Evolutionary conservation across 306 rosid genomes (phyloP), one percentile per base, ranked within the genome.

Genomic region (Vigna reflexopilosa): DNA sequence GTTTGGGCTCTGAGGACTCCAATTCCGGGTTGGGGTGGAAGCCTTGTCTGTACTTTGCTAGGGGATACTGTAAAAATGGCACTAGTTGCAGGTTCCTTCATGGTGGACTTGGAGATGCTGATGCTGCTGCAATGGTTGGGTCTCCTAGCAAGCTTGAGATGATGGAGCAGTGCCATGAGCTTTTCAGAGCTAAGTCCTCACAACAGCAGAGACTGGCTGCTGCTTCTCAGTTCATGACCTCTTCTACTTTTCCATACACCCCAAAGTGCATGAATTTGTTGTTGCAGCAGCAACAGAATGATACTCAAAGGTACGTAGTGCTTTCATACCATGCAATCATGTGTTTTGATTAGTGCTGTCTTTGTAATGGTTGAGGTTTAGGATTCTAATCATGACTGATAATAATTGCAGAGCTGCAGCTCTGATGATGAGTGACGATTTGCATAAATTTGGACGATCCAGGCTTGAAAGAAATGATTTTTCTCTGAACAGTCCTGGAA

Each of bases 21-120:
- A 91, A 82, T 81, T 85, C 87, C 7, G 98, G 97, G 32, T 80
- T 93, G 45, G 99, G 99, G 2, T 96, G 99, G 99, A 96, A 96
- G 72, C 98, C 99, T 5, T 96, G 99, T 54, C 90, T 96, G 32
- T 96, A 96, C 82, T 96, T 65, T 76, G 99, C 99, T 2, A 90
- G 97, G 89, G 99, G 99, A 75, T 96, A 80, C 79, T 96, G 99
- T 75, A 96, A 96, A 71, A 96, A 96, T 70, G 99, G 99, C 9
- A 83, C 87, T 6, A 83, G 91, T 75, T 93, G 99, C 77, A 89
- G 98, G 84, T 96, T 96, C 83, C 87, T 96, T 74, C 99, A 96
- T 66, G 93, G 88, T 4, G 93, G 86, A 2, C 62, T 75, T 38
- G 94, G 75, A 1, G 94, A 77, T 45, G 26, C 78, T 28, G 85